A percentile compares a stretch with the other conserved stretches of the same genome.
phyloP scores from a whole-genome alignment of 805 yeast genomes.

The Candida morakotiae region DNA sequence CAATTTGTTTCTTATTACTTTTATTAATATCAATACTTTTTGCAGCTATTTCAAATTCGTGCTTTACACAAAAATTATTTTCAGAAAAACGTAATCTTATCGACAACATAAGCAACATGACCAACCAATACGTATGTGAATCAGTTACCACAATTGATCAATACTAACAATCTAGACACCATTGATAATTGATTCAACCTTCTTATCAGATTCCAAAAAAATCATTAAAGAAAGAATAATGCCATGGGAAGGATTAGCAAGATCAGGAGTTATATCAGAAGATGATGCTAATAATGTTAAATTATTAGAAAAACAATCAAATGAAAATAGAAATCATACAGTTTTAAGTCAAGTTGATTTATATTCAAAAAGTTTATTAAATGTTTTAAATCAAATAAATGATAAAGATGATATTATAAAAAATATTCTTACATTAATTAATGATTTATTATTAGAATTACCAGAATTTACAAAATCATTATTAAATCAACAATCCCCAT shows the following conservation, averaged over 20 bases:
- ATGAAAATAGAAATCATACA: slow-evolving; percentile 38
- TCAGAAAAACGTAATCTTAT: slow-evolving; percentile 1
- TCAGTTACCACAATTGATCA: background rate
- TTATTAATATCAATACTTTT: too few species aligned
- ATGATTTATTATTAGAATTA: slow-evolving; percentile 48
- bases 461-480: slow-evolving; percentile 37
- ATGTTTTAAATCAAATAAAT: slow-evolving; percentile 46
- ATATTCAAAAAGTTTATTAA: slow-evolving; percentile 53
- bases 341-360: slow-evolving; percentile 42
- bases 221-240: slow-evolving; percentile 74
- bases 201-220: slow-evolving; percentile 59
- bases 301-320: slow-evolving; percentile 46
- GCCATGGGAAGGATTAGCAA: slow-evolving; percentile 88
- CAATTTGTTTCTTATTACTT: too few species aligned
- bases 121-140: slow-evolving; percentile 16
- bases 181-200: slow-evolving; percentile 57
- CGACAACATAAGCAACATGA: slow-evolving; percentile 8
- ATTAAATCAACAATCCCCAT: slow-evolving; percentile 44
- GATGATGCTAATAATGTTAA: slow-evolving; percentile 65
- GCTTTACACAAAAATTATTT: background rate
- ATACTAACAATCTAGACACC: slow-evolving; percentile 19
- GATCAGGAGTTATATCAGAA: slow-evolving; percentile 63
- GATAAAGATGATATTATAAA: slow-evolving; percentile 63
- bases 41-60: slow-evolving; percentile 1
- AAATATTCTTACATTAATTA: slow-evolving; percentile 56